Evolutionary conservation across 2,329 filamentous ascomycete genomes (phyloP).

Genomic region (Talaromyces sp.): DNA sequence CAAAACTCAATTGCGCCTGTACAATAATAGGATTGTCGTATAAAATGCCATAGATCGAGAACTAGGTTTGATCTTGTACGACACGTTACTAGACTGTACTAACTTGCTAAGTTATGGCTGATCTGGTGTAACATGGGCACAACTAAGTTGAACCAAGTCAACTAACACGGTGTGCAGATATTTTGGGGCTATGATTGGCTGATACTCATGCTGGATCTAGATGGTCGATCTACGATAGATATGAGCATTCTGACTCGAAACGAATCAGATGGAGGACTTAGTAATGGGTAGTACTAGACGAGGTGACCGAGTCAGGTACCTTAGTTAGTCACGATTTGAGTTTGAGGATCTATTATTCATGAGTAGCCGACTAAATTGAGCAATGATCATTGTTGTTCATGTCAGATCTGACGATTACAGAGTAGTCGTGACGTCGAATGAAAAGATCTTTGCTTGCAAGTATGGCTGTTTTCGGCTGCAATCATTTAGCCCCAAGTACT

Average conservation of each 20-base stretch:
- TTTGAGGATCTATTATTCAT: neutral
- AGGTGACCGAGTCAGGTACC: neutral
- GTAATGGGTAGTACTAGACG: neutral
- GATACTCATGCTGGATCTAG: neutral
- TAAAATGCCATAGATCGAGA: neutral
- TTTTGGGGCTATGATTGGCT: neutral
- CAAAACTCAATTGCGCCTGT: constrained; percentile 1
- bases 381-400: neutral
- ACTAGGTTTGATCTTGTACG: neutral
- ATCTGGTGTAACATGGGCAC: neutral
- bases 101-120: neutral
- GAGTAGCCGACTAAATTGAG: neutral
- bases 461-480: neutral
- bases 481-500: neutral
- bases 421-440: neutral
- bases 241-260: neutral
- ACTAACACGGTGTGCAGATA: neutral
- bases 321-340: neutral
- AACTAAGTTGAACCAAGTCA: neutral
- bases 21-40: neutral
- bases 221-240: neutral
- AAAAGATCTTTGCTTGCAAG: neutral
- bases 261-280: neutral
- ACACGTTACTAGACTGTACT: neutral
- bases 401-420: neutral